Base-by-base conservation (phyloP, 1,139 yeast species). In the Saccharomyces pastorianus region DNA sequence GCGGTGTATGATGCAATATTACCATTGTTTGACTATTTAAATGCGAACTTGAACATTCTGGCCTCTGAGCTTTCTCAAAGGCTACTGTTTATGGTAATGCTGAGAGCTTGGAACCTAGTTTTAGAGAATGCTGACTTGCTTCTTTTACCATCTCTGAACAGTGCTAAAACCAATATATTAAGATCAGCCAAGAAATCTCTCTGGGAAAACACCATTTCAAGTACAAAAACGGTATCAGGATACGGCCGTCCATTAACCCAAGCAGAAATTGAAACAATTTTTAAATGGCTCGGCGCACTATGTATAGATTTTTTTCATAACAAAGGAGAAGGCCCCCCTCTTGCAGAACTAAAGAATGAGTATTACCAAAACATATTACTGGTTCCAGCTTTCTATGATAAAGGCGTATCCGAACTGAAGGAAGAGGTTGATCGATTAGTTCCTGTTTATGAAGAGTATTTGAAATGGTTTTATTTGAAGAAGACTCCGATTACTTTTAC, bases 251-350 rank as follows among this genome's bases (percentile, higher is more conserved):
- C 82, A 25, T 70, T 88, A 53, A 77, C 86, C 0, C 72, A 73
- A 41, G 73, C 72, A 47, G 96, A 89, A 65, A 73, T 86, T 47
- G 90, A 85, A 55, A 80, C 85, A 1, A 81, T 87, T 0, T 83
- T 85, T 59, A 76, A 81, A 0, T 89, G 96, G 96, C 69, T 87
- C 25, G 76, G 81, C 53, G 76, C 84, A 9, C 71, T 88, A 41
- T 81, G 85, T 57, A 71, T 81, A 53, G 89, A 83, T 57, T 88
- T 88, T 66, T 88, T 89, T 71, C 83, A 88, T 65, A 85, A 87
- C 64, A 84, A 80, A 55, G 96, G 96, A 0, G 85, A 85, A 51
- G 96, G 96, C 0, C 95, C 95, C 0, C 80, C 90, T 0, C 65
- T 87, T 46, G 83, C 79, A 58, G 81, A 80, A 9, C 71, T 88